phyloP scores from a whole-genome alignment of 257 asterid species.

The Jaltomata sinuosa region DNA sequence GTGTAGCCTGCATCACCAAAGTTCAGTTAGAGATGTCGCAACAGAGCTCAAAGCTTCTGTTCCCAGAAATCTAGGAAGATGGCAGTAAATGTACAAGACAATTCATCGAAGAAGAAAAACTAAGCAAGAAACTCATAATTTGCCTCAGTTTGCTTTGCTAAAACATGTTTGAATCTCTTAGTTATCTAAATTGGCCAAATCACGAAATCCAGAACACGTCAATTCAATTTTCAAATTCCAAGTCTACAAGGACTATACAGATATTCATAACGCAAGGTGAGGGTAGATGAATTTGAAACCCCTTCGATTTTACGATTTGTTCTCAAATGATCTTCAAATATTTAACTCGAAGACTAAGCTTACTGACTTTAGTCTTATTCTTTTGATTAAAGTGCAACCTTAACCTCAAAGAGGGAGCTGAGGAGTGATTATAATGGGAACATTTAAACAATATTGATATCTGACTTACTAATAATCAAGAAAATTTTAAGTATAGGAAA shows the following conservation, averaged over 20 bases:
- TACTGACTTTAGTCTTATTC: neutral
- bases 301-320: neutral
- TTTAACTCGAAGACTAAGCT: neutral
- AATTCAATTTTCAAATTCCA: neutral
- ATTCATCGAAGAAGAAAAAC: neutral
- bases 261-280: neutral
- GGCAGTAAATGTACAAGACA: neutral
- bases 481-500: neutral
- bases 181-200: neutral
- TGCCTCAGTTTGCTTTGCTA: neutral
- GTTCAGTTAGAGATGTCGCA: neutral
- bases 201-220: neutral
- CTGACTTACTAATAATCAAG: neutral
- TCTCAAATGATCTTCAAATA: neutral
- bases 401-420: neutral
- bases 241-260: neutral
- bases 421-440: neutral
- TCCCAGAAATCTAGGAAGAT: neutral
- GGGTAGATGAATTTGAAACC: neutral
- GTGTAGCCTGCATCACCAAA: constrained; percentile 59
- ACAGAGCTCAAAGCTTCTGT: neutral
- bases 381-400: neutral
- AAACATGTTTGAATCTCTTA: neutral
- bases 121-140: neutral
- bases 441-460: neutral